Base-by-base conservation (phyloP, 2,329 filamentous ascomycete genomes). In the Parastagonospora nodorum region DNA sequence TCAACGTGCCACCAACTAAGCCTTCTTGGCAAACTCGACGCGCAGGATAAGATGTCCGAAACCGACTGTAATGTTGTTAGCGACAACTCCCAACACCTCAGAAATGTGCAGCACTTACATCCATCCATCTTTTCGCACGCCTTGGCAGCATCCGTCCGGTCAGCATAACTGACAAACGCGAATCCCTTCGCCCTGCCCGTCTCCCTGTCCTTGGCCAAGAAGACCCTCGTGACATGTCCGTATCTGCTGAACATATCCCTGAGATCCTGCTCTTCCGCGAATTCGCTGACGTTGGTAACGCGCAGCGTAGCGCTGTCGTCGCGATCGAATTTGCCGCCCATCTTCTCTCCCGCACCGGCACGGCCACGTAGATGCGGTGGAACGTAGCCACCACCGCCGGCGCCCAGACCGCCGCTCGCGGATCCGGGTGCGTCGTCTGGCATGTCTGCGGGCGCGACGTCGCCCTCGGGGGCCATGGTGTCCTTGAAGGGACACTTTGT, bases 401-500 rank as follows among this genome's bases (percentile, higher is more conserved):
- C 78, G 45, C 85, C 87, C 24, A 86, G 78, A 28, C 78, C 82
- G 52, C 85, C 88, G 38, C 61, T 65, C 28, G 68, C 78, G n/a
- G 57, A 54, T 9, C 63, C 63, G 42, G 76, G 76, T 41, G 75
- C 80, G 19, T 77, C 81, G 42, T 75, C 76, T 27, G 77, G 80
- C 38, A 73, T 76, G 31, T 71, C 68, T 38, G 81, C 82, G 19
- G 76, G 75, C 16, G 73, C 72, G 33, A 71, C 73, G 58, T 77
- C 78, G 59, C 78, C 78, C 55, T 92, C 85, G 32, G 90, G 94
- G 31, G 93, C 92, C 92, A 99, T 97, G 67, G 93, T 99, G 75
- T 97, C 94, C 83, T 97, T 99, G 88, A 96, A 99, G 31, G 94
- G 94, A 86, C 94, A 99, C 76, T 94, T 88, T 64, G 93, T 93